Conservation (phyloP, 208 protist species). For the Leishmania major region DNA sequence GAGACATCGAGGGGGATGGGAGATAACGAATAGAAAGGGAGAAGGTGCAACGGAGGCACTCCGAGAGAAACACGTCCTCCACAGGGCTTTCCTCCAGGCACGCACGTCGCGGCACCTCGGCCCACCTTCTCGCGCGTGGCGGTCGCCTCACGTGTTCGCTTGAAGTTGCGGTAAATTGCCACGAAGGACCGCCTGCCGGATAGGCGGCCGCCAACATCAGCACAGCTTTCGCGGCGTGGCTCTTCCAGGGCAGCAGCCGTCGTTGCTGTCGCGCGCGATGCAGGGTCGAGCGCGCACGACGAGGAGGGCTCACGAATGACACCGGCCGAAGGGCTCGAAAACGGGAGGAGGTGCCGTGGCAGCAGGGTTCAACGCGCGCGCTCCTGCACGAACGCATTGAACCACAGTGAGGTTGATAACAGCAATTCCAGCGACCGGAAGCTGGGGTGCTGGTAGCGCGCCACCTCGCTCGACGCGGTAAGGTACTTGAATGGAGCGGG, state of each 20-base stretch:
- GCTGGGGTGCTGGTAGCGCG: constrained; percentile 11
- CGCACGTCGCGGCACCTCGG: neutral
- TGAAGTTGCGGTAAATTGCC: constrained; percentile 18
- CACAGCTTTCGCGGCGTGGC: neutral
- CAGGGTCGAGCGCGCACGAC: neutral
- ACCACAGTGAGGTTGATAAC: constrained; percentile 30
- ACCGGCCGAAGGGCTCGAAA: neutral
- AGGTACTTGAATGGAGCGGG: neutral
- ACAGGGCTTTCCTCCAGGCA: neutral
- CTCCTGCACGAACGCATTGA: constrained; percentile 27
- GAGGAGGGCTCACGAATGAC: neutral
- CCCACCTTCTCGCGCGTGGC: neutral
- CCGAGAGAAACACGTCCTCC: neutral
- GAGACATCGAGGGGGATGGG: neutral
- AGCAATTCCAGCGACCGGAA: constrained; percentile 26
- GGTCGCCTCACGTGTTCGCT: constrained; percentile 6
- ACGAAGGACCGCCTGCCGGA: constrained; percentile 11
- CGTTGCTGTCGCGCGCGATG: neutral
- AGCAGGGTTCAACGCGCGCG: constrained; percentile 19
- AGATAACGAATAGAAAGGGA: neutral
- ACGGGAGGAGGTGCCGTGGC: neutral
- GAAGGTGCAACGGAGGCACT: neutral
- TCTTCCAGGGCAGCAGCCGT: neutral
- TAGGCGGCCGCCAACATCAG: neutral
- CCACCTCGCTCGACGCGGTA: constrained; percentile 2